Base-by-base conservation (phyloP, 2,329 filamentous ascomycete genomes). In the Claviceps humidiphila region DNA sequence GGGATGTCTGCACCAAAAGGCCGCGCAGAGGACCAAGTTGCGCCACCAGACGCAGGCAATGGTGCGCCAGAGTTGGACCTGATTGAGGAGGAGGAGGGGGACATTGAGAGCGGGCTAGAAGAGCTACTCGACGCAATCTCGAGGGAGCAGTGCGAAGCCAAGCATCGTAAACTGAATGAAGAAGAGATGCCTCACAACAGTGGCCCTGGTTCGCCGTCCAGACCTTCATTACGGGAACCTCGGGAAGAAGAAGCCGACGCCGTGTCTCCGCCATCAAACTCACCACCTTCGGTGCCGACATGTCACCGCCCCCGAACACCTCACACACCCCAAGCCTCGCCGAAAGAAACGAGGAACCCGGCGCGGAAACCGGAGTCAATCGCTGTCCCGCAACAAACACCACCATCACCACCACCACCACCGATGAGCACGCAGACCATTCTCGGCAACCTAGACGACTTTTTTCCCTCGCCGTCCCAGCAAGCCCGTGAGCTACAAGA, bases 401-500 rank as follows among this genome's bases (percentile, higher is more conserved):
- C 54, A 2, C 6, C 50, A 7, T 58, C 57, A 9, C 54, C 54
- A 1, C 54, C 53, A 3, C 56, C 51, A 3, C 66, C 66, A 2
- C 68, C 67, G 1, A 58, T 64, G 24, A 75, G 74, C 56, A 80
- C 77, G 0, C 77, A 80, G 54, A 66, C 71, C 8, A 78, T 80
- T n/a, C 64, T 80, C 8, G 63, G 70, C 42, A 68, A 77, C 54
- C 58, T 75, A 7, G 75, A 78, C 41, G 75, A 78, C 51, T 72
- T 80, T 55, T 75, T 80, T 45, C 76, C 76, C 0, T 75, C 71
- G n/a, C 69, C 75, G 0, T 78, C 76, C 0, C 78, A 82, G 58
- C 74, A 79, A 59, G 68, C 70, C 6, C 68, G 71, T 17, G 78
- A 82, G 59, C 63, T 82, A 2, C 71, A 74, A 37, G 69, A 74